Evolutionary conservation across 139 green algal species (phyloP), one percentile per base, ranked within the genome.

Genomic region (Chlorella ohadii): DNA sequence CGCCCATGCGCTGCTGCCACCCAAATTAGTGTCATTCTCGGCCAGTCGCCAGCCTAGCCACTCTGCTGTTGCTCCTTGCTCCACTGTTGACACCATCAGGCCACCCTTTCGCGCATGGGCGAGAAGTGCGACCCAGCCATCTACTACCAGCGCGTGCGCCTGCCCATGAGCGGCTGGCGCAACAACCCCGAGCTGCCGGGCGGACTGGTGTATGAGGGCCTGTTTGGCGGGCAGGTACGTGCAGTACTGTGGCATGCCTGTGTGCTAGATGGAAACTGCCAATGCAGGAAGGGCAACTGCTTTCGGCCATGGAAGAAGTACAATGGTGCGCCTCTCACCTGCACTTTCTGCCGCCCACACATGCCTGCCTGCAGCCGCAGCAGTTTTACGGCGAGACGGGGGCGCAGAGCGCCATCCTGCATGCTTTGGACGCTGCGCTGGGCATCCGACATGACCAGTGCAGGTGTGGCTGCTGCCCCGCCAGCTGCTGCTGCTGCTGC

Each of bases 151-250:
- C 51, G 73, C 23, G 73, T 80, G 51, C 73, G 73, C 15, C 39
- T 67, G 73, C 51, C 73, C 51, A 80, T 80, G 73, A 51, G 31
- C 51, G 73, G 73, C 31, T 80, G 73, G 73, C 73, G 73, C 33
- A 61, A 61, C 73, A 80, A 80, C 55, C 51, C 73, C 27, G 73
- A 28, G 31, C 73, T 80, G 73, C 73, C 73, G 1, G 20, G 51
- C 9, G 73, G 73, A 7, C 73, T 80, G 51, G 22, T 80, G 6
- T 80, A 80, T 22, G 73, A 66, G 55, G 47, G 51, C 5, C 51
- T 55, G 51, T 80, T 67, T 47, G 73, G 73, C 4, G 73, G 73
- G 20, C 70, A 76, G 70, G 70, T 56, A 25, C 19, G 68, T 55
- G 19, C 9, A 20, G 28, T 59, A 13, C 51, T 59, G 51, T 59